Evolutionary conservation across 805 yeast genomes (phyloP).

Genomic region (Cyberlindnera misumaiensis): DNA sequence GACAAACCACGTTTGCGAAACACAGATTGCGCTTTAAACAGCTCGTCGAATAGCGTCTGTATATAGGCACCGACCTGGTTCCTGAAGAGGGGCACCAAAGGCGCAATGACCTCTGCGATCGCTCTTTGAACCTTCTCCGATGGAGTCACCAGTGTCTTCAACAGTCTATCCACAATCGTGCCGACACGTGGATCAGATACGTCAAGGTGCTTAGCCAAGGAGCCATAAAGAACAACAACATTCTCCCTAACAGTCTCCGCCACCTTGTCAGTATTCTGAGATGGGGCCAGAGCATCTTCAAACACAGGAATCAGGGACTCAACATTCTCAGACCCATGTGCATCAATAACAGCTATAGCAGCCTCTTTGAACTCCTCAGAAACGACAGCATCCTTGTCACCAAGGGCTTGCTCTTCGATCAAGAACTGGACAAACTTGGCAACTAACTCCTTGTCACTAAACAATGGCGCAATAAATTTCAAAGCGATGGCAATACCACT

Average conservation of each 20-base stretch:
- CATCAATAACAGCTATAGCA: conserved; percentile 66
- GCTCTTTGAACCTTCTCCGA: conserved; percentile 89
- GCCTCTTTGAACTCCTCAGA: conserved; percentile 83
- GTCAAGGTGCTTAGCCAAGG: conserved; percentile 79
- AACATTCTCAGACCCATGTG: conserved; percentile 59
- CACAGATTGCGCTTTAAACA: conserved; percentile 44
- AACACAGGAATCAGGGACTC: conserved; percentile 77
- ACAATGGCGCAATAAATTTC: conserved; percentile 45
- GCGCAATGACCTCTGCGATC: conserved; percentile 78
- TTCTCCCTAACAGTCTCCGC: conserved; percentile 69
- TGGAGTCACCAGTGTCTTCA: conserved; percentile 76
- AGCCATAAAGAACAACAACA: conserved; percentile 82
- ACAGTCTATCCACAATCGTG: conserved; percentile 58
- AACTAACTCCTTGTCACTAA: conserved; percentile 32
- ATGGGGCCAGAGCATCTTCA: conserved; percentile 49
- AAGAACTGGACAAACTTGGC: conserved; percentile 55
- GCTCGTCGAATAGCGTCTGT: conserved; percentile 49
- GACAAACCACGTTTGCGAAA: conserved; percentile 83
- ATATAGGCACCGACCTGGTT: conserved; percentile 46
- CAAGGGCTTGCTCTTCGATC: conserved; percentile 57
- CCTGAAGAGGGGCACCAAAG: conserved; percentile 59
- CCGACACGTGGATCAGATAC: conserved; percentile 59
- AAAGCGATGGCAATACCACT: conserved; percentile 73
- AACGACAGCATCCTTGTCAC: conserved; percentile 66
- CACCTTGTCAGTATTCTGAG: conserved; percentile 40